Evolutionary conservation across 129 eudicot genomes (phyloP).

Genomic region (Centaurea solstitialis): DNA sequence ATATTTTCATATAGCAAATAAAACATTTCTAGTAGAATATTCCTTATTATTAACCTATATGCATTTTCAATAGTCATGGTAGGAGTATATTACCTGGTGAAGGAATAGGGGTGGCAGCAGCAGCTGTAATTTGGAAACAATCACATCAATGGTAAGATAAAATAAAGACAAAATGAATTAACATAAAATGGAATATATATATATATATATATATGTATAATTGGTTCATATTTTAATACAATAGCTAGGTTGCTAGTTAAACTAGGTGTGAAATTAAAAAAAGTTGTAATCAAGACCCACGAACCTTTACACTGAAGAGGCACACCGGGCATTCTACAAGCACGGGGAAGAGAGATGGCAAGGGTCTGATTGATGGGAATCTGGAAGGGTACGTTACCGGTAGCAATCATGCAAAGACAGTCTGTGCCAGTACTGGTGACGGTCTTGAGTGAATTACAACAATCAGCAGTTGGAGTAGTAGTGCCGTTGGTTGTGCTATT

Average conservation of each 20-base stretch:
- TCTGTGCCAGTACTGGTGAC: constrained; percentile 56
- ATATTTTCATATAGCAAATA: neutral
- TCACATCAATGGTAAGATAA: neutral
- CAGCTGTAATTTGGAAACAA: constrained; percentile 39
- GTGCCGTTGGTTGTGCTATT: constrained; percentile 46
- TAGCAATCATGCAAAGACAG: constrained; percentile 70
- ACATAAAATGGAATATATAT: no score
- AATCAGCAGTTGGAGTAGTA: constrained; percentile 55
- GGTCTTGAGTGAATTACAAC: constrained; percentile 68
- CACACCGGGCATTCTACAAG: constrained; percentile 85
- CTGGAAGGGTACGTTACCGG: constrained; percentile 70
- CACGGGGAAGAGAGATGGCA: constrained; percentile 71
- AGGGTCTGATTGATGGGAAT: constrained; percentile 68
- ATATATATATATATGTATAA: no score
- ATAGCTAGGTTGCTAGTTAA: neutral
- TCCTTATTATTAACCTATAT: no score
- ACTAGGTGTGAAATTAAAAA: neutral
- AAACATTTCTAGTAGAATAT: no score
- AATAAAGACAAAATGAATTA: neutral
- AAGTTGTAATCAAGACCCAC: neutral
- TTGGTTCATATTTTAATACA: no score
- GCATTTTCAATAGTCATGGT: no score
- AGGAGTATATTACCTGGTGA: constrained; percentile 50
- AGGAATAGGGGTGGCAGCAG: constrained; percentile 68
- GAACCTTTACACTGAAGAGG: constrained; percentile 81